Evolutionary conservation across 495 filamentous ascomycete species (phyloP).

Genomic region (Tetracladium marchalianum): DNA sequence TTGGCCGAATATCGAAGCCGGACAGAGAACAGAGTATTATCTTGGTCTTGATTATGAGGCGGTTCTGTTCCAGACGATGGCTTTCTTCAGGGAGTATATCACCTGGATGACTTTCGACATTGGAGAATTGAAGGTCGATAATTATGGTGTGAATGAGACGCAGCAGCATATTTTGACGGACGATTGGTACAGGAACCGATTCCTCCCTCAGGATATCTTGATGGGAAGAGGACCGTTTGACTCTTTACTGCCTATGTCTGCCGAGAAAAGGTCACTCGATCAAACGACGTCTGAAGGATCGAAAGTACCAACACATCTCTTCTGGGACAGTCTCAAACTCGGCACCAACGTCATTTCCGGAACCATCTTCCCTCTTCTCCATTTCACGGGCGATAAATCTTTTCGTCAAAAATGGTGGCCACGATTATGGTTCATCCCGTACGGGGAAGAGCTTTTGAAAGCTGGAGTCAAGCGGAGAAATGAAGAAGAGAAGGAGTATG

Average conservation of each 20-base stretch:
- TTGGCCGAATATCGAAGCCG: slow-evolving; percentile 17
- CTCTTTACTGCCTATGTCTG: no score
- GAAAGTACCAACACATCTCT: no score
- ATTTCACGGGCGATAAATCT: slow-evolving; percentile 18
- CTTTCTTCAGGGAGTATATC: slow-evolving; percentile 13
- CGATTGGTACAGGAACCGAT: not conserved
- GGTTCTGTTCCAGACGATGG: slow-evolving; percentile 36
- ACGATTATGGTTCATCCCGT: slow-evolving; percentile 16
- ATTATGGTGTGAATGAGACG: not conserved
- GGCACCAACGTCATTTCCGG: slow-evolving; percentile 15
- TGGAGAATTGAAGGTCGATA: not conserved
- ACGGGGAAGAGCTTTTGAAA: slow-evolving; percentile 9
- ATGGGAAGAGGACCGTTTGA: slow-evolving; percentile 1
- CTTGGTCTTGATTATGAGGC: slow-evolving; percentile 49
- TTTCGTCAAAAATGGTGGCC: slow-evolving; percentile 12
- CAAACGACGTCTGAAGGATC: no score
- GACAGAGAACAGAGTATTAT: slow-evolving; percentile 44
- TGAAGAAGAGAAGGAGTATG: not conserved
- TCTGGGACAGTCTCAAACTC: slow-evolving; percentile 6
- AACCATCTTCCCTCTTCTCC: slow-evolving; percentile 11
- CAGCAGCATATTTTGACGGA: not conserved
- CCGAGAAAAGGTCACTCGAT: no score
- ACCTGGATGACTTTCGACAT: slow-evolving; percentile 7
- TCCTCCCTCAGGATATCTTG: not conserved
- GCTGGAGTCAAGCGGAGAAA: not conserved